Conservation (phyloP, 2,329 filamentous ascomycete genomes). For the Apiospora saccharicola region DNA sequence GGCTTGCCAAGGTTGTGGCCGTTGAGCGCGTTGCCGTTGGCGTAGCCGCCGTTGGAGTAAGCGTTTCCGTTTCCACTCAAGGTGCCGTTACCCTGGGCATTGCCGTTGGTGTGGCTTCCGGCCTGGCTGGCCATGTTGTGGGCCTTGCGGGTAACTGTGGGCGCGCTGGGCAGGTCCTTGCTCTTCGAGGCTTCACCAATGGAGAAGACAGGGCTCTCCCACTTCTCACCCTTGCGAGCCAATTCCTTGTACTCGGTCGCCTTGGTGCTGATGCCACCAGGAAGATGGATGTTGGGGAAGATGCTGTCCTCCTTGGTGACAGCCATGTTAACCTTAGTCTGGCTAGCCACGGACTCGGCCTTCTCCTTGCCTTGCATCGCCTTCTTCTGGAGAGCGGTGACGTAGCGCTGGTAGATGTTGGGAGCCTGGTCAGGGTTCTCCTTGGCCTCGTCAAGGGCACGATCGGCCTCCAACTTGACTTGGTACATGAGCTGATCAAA, state of each 20-base stretch:
- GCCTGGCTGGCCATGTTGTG: slow-evolving; percentile 40
- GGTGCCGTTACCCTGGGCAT: neutral
- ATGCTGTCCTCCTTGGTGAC: slow-evolving; percentile 86
- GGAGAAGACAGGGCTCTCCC: slow-evolving; percentile 94
- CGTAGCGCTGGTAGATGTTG: slow-evolving; percentile 89
- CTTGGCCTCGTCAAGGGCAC: slow-evolving; percentile 70
- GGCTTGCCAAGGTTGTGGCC: neutral
- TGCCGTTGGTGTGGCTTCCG: slow-evolving; percentile 25
- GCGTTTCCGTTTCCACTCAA: neutral
- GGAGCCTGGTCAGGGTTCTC: slow-evolving; percentile 75
- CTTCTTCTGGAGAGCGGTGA: slow-evolving; percentile 75
- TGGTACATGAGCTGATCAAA: slow-evolving; percentile 76
- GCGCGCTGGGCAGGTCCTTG: slow-evolving; percentile 70
- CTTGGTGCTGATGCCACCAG: slow-evolving; percentile 89
- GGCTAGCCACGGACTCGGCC: slow-evolving; percentile 65
- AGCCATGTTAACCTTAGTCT: slow-evolving; percentile 84
- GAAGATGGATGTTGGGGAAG: slow-evolving; percentile 86
- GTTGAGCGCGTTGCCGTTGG: slow-evolving; percentile 14
- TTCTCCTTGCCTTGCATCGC: slow-evolving; percentile 80
- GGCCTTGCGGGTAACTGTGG: slow-evolving; percentile 57
- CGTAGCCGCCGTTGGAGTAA: neutral
- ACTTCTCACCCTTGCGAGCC: slow-evolving; percentile 88
- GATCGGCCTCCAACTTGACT: slow-evolving; percentile 84
- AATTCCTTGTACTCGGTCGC: slow-evolving; percentile 93
- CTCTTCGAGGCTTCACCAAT: slow-evolving; percentile 81